Conservation (phyloP, 345 rosid species). For the Euphorbia lathyris region DNA sequence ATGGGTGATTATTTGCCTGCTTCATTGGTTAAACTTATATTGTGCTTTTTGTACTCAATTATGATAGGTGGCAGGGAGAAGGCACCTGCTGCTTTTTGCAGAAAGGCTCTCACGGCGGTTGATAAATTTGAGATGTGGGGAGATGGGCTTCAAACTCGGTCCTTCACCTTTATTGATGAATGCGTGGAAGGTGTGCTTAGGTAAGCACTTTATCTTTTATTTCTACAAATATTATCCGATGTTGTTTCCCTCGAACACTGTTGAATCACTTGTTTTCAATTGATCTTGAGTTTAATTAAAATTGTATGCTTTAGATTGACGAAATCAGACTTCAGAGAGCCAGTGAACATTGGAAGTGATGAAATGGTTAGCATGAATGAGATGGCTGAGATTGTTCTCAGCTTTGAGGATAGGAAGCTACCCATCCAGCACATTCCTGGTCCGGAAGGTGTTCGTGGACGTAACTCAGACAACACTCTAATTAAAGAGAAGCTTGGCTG, state of each 20-base stretch:
- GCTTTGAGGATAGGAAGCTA: constrained; percentile 83
- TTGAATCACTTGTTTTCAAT: background rate
- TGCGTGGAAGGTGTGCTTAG: constrained; percentile 98
- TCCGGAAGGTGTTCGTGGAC: constrained; percentile 98
- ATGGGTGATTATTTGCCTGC: background rate
- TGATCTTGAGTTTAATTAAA: background rate
- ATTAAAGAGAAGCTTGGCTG: constrained; percentile 98
- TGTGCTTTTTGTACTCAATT: constrained; percentile 9
- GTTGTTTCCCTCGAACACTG: background rate
- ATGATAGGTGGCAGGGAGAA: constrained; percentile 92
- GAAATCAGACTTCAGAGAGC: constrained; percentile 97
- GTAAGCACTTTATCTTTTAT: constrained; percentile 27
- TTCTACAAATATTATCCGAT: background rate
- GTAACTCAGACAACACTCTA: constrained; percentile 94
- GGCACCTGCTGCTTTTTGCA: constrained; percentile 99
- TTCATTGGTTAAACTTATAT: constrained; percentile 3
- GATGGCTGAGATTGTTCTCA: constrained; percentile 95
- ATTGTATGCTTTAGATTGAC: constrained; percentile 52
- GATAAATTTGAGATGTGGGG: constrained; percentile 99
- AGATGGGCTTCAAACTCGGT: constrained; percentile 94
- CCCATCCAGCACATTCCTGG: constrained; percentile 97
- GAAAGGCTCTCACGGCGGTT: constrained; percentile 75
- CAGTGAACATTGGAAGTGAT: constrained; percentile 97
- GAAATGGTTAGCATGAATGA: constrained; percentile 99
- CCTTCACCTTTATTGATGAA: constrained; percentile 98